A percentile compares a stretch with the other conserved stretches of the same genome.
Conservation (phyloP, 2,329 filamentous ascomycete species). For the Colletotrichum theobromicola region DNA sequence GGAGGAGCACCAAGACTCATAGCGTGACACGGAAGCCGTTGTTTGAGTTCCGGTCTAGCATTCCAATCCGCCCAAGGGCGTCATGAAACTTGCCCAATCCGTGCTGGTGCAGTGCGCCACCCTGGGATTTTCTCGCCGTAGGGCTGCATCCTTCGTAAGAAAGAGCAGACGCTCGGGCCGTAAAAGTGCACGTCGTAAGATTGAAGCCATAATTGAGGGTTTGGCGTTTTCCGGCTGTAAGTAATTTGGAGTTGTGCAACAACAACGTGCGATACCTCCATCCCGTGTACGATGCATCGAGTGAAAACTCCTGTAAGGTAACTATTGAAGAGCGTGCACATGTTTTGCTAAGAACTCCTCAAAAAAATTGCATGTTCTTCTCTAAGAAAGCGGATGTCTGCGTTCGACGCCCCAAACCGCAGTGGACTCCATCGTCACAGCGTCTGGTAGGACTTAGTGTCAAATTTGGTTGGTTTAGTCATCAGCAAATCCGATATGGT, state of each 20-base stretch:
- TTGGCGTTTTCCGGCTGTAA: neutral
- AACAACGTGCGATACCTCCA: neutral
- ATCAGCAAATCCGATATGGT: constrained; percentile 5
- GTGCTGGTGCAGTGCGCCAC: neutral
- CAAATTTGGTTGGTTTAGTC: accelerated
- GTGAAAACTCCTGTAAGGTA: neutral
- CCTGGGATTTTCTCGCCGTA: neutral
- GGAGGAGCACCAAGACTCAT: neutral
- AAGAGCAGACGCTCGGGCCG: neutral
- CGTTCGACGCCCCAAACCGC: neutral
- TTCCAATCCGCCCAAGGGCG: neutral
- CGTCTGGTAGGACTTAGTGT: neutral
- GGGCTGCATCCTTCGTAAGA: neutral
- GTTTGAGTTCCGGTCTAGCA: neutral
- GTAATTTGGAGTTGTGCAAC: neutral
- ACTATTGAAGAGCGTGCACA: accelerated
- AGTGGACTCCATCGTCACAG: neutral
- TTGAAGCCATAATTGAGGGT: neutral
- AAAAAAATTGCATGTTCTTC: accelerated
- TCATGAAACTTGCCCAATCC: neutral
- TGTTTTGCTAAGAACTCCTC: neutral
- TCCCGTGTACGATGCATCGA: neutral
- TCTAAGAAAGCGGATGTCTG: neutral
- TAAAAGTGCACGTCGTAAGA: neutral
- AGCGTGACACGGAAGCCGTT: neutral